Evolutionary conservation across 305 asterid species (phyloP).

Genomic region (Plantago coronopus): DNA sequence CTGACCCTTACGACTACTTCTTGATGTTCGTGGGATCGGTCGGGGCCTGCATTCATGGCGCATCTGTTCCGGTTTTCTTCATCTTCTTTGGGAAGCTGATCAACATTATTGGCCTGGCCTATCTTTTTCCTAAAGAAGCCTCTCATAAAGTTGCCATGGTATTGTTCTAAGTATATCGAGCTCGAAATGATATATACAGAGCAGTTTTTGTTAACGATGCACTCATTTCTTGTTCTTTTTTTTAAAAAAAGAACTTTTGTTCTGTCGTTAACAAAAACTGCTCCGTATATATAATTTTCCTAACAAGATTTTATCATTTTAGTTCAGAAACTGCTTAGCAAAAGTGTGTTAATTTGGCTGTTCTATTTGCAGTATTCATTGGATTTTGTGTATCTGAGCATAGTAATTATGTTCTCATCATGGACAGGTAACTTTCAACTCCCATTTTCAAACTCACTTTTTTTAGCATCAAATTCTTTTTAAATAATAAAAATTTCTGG

Average conservation of each 20-base stretch:
- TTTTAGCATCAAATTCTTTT: background rate
- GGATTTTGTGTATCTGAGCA: slow-evolving; percentile 91
- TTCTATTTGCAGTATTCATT: slow-evolving; percentile 64
- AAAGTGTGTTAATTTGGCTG: too few species aligned
- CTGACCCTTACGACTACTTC: slow-evolving; percentile 67
- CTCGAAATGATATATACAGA: too few species aligned
- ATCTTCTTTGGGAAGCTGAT: slow-evolving; percentile 89
- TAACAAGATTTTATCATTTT: too few species aligned
- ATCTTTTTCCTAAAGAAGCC: slow-evolving; percentile 76
- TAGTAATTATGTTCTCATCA: slow-evolving; percentile 76
- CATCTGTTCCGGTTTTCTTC: slow-evolving; percentile 93
- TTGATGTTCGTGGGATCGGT: slow-evolving; percentile 70
- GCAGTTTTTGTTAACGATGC: too few species aligned
- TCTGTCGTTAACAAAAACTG: too few species aligned
- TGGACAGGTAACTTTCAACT: slow-evolving; percentile 63
- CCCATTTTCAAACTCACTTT: background rate
- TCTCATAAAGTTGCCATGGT: slow-evolving; percentile 81
- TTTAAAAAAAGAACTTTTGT: too few species aligned
- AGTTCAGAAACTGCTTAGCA: too few species aligned
- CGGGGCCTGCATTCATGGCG: slow-evolving; percentile 91
- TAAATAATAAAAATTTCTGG: background rate
- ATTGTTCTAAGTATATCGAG: too few species aligned
- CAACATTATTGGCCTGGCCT: slow-evolving; percentile 76
- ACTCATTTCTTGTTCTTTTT: too few species aligned
- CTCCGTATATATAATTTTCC: too few species aligned